These are phyloP conservation scores for Saussurea involucrata DNA, from an alignment of 129 eudicot genomes.

Conservation along the genomic window DNA sequence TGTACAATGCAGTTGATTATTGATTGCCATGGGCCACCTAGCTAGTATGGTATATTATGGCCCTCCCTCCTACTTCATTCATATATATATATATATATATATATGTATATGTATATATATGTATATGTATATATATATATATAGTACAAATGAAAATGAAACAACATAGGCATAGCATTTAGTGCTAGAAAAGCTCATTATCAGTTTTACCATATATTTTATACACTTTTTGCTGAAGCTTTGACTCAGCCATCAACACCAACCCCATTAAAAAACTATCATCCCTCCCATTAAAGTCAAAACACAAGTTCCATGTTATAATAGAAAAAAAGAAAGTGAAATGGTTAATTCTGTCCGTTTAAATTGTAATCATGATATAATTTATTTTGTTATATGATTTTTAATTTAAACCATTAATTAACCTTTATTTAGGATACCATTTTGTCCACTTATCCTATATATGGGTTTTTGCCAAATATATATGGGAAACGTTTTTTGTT, in stretches of 20 bases:
- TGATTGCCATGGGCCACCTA: conserved; percentile 18
- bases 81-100: too few species aligned
- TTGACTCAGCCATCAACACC: conserved; percentile 23
- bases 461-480: too few species aligned
- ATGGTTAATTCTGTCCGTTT: neutral
- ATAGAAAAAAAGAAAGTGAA: neutral
- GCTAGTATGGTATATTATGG: conserved; percentile 16
- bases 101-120: too few species aligned
- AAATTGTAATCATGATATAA: neutral
- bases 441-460: too few species aligned
- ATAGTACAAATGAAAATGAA: conserved; percentile 23
- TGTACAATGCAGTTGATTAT: conserved; percentile 6
- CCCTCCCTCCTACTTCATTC: conserved; percentile 8
- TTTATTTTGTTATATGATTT: neutral
- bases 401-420: neutral
- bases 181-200: conserved; percentile 26
- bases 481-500: too few species aligned
- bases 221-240: conserved; percentile 8
- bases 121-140: too few species aligned
- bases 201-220: conserved; percentile 17
- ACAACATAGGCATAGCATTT: conserved; percentile 19
- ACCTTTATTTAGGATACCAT: too few species aligned
- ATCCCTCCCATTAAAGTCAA: conserved; percentile 22
- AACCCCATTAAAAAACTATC: conserved; percentile 21
- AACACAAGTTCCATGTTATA: neutral